Conservation (phyloP, 2,329 filamentous ascomycete genomes). For the Pezicula radicicola region DNA sequence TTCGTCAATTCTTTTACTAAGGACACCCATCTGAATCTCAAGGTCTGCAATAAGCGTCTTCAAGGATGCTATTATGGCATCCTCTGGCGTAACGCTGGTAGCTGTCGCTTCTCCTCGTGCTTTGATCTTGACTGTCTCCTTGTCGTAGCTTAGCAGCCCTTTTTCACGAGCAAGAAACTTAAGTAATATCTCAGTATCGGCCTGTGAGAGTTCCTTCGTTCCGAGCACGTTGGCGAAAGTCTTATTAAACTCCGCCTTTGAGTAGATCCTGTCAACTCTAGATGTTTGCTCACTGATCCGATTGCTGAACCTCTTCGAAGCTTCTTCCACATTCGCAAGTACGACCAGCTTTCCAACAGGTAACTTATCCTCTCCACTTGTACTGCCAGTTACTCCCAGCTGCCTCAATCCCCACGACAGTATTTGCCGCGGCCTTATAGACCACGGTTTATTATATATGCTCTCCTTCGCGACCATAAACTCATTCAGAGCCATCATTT, state of each 20-base stretch:
- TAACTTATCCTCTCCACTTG: slow-evolving; percentile 50
- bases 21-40: slow-evolving; percentile 65
- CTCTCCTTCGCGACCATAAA: slow-evolving; percentile 66
- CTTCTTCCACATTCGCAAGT: slow-evolving; percentile 57
- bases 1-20: slow-evolving; percentile 64
- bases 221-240: slow-evolving; percentile 53
- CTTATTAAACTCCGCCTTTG: slow-evolving; percentile 60
- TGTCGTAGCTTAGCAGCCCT: slow-evolving; percentile 55
- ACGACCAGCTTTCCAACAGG: slow-evolving; percentile 64
- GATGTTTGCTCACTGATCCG: slow-evolving; percentile 39
- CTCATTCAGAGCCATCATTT: slow-evolving; percentile 67
- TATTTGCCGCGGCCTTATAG: slow-evolving; percentile 60
- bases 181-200: slow-evolving; percentile 68
- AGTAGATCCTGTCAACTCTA: slow-evolving; percentile 65
- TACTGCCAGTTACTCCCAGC: slow-evolving; percentile 56
- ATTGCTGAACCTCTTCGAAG: slow-evolving; percentile 51
- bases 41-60: slow-evolving; percentile 76
- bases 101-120: slow-evolving; percentile 41
- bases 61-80: slow-evolving; percentile 78
- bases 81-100: slow-evolving; percentile 66
- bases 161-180: slow-evolving; percentile 68
- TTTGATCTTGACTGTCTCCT: slow-evolving; percentile 72
- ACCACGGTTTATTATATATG: slow-evolving; percentile 71
- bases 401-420: slow-evolving; percentile 74
- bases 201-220: slow-evolving; percentile 50